phyloP scores from a whole-genome alignment of 371 early-diverging fungal genomes.

The Actinomortierella wolfii region DNA sequence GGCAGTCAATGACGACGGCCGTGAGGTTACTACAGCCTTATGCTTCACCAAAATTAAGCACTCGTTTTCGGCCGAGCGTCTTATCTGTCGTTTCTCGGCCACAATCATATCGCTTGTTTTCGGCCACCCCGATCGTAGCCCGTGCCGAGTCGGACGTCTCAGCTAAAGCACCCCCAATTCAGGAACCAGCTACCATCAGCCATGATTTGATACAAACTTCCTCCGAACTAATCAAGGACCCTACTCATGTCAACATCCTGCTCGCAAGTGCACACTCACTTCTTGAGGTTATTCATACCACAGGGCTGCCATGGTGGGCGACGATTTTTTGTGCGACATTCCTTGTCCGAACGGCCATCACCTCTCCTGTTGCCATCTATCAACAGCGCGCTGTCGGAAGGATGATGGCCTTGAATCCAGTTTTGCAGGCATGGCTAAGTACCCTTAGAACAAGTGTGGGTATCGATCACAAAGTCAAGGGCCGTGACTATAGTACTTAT shows the following conservation, averaged over 20 bases:
- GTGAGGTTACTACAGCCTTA: too few relatives aligned
- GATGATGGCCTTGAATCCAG: slow-evolving; percentile 62
- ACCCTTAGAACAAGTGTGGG: slow-evolving; percentile 60
- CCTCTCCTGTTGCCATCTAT: slow-evolving; percentile 77
- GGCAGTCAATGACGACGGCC: too few relatives aligned
- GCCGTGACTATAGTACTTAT: slow-evolving; percentile 53
- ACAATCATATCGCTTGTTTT: neutral
- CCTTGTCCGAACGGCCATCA: slow-evolving; percentile 61
- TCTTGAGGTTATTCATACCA: slow-evolving; percentile 49
- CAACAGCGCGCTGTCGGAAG: slow-evolving; percentile 67
- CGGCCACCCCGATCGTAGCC: neutral
- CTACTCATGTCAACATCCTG: slow-evolving; percentile 41
- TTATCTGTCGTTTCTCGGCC: neutral
- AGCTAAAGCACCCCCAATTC: neutral
- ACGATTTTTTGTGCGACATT: slow-evolving; percentile 67
- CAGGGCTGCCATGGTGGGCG: slow-evolving; percentile 74
- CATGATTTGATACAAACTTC: neutral
- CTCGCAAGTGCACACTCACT: slow-evolving; percentile 53
- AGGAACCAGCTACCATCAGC: neutral
- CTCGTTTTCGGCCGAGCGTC: too few relatives aligned
- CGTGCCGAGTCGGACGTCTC: neutral
- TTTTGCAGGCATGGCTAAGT: slow-evolving; percentile 67
- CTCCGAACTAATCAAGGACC: slow-evolving; percentile 17
- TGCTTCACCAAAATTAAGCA: too few relatives aligned
- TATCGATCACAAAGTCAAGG: slow-evolving; percentile 48